Conservation (phyloP, 2,329 filamentous ascomycete genomes). For the Neophaeococcomyces mojaviensis region DNA sequence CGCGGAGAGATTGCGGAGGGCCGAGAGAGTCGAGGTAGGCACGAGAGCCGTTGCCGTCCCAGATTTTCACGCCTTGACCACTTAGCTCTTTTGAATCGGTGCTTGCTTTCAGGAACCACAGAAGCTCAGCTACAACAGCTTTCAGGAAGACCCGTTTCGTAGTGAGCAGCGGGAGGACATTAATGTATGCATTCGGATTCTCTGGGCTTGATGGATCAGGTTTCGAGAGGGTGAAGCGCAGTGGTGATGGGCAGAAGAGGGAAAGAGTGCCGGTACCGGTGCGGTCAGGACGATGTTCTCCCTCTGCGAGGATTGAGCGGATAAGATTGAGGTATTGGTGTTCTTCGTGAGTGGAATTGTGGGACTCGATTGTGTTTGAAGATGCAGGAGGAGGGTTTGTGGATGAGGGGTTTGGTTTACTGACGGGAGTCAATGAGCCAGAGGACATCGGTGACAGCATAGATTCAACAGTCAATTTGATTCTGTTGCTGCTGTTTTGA, state of each 20-base stretch:
- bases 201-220: constrained; percentile 32
- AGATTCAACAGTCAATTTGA: too few relatives aligned
- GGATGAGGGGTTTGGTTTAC: not conserved
- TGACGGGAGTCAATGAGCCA: not conserved
- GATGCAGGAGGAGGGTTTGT: not conserved
- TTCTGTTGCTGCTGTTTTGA: not conserved
- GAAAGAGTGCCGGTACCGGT: constrained; percentile 91
- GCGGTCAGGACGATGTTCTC: constrained; percentile 83
- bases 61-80: constrained; percentile 83
- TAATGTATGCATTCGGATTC: constrained; percentile 35
- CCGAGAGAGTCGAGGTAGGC: constrained; percentile 83
- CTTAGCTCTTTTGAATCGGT: constrained; percentile 73
- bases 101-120: constrained; percentile 86
- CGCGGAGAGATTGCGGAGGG: constrained; percentile 60
- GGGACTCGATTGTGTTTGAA: not conserved
- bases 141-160: constrained; percentile 94
- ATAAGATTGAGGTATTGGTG: constrained; percentile 89
- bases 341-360: constrained; percentile 61
- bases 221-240: constrained; percentile 76
- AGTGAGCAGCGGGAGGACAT: constrained; percentile 83
- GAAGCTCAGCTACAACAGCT: constrained; percentile 81
- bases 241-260: constrained; percentile 75
- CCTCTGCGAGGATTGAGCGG: constrained; percentile 69
- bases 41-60: constrained; percentile 93
- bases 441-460: not conserved